These are phyloP conservation scores for Ogataea haglerorum DNA, from an alignment of 805 yeast genomes.

Conservation along the genomic window DNA sequence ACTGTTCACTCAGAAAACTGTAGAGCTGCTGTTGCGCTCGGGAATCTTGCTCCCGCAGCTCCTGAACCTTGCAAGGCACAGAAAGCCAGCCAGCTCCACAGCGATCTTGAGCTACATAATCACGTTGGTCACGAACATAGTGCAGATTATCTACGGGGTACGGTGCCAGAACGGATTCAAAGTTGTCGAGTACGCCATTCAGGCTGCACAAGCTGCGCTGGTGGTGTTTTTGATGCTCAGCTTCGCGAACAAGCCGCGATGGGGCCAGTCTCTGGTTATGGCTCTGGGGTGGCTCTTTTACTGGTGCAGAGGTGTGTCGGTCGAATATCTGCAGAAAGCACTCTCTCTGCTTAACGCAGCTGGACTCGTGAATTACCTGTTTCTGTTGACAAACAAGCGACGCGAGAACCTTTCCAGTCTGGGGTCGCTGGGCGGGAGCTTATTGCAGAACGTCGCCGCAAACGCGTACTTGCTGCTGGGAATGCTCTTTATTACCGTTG, in stretches of 20 bases:
- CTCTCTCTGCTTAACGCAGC: slow-evolving; percentile 5
- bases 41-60: slow-evolving; percentile 10
- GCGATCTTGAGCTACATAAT: slow-evolving; percentile 5
- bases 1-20: slow-evolving; percentile 3
- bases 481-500: neutral
- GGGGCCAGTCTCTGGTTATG: slow-evolving; percentile 6
- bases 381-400: slow-evolving; percentile 5
- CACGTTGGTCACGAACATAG: slow-evolving; percentile 1
- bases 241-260: neutral
- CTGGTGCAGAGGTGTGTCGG: slow-evolving; percentile 8
- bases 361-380: slow-evolving; percentile 6
- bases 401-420: slow-evolving; percentile 3
- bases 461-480: slow-evolving; percentile 3
- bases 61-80: slow-evolving; percentile 1
- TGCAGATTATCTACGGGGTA: neutral
- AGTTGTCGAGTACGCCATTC: slow-evolving; percentile 1
- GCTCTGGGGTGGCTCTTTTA: slow-evolving; percentile 5
- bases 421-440: slow-evolving; percentile 1
- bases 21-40: slow-evolving; percentile 2
- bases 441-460: slow-evolving; percentile 4
- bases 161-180: slow-evolving; percentile 3
- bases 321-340: neutral
- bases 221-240: slow-evolving; percentile 3
- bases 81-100: neutral
- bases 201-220: neutral